Percentiles rank a stretch among this genome's conserved stretches.
phyloP scores from a whole-genome alignment of 208 protist genomes.

The Acanthamoeba lenticulata region DNA sequence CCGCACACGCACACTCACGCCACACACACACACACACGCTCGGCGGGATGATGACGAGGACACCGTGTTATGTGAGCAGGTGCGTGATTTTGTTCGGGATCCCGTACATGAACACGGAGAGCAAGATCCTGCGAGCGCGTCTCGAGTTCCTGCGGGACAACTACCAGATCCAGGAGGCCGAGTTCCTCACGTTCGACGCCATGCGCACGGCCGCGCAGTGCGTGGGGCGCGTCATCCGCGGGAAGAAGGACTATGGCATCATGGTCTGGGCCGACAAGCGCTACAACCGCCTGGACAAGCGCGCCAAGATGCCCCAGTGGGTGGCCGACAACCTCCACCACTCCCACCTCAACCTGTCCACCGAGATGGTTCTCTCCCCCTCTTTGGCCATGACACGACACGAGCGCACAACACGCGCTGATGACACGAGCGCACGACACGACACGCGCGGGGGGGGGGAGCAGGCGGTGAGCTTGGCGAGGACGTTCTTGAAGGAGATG shows the following conservation, averaged over 20 bases:
- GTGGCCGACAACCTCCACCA: slow-evolving; percentile 83
- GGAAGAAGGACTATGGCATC: slow-evolving; percentile 99
- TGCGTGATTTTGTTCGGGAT: slow-evolving; percentile 97
- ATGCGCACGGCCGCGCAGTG: slow-evolving; percentile 99
- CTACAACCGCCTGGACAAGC: slow-evolving; percentile 96
- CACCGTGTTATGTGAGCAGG: not conserved
- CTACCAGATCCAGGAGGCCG: slow-evolving; percentile 95
- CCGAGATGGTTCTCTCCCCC: slow-evolving; percentile 74
- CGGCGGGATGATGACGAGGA: no score
- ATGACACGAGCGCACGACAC: no score
- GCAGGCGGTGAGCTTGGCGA: slow-evolving; percentile 89
- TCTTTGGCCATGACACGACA: not conserved
- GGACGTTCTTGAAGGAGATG: slow-evolving; percentile 95
- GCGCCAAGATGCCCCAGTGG: slow-evolving; percentile 90
- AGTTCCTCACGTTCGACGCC: slow-evolving; percentile 98
- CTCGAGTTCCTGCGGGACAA: slow-evolving; percentile 95
- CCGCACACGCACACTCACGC: not conserved
- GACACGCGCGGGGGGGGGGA: no score
- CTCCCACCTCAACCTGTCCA: slow-evolving; percentile 83
- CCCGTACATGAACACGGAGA: slow-evolving; percentile 93
- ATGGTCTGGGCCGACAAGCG: slow-evolving; percentile 91
- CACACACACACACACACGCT: not conserved
- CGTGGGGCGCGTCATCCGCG: slow-evolving; percentile 98
- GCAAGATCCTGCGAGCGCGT: slow-evolving; percentile 62
- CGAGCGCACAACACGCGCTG: not conserved